These are phyloP conservation scores for Erodium trifolium DNA, from an alignment of 441 rosid species.

Conservation along the genomic window DNA sequence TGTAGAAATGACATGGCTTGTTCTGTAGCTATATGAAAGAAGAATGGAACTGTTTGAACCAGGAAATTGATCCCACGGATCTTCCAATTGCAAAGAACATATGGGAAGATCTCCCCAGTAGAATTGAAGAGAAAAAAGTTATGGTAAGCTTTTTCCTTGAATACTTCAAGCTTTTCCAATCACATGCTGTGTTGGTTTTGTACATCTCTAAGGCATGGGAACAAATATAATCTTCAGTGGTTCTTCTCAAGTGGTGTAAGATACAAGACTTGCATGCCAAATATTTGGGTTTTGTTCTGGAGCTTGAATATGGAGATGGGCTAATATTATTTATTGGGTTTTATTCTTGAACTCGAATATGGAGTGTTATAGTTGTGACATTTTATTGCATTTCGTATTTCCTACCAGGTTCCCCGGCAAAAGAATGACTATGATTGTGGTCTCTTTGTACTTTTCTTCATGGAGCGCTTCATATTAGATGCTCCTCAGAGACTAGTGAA, in stretches of 20 bases:
- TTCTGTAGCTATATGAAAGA: constrained; percentile 51
- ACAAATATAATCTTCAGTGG: background rate
- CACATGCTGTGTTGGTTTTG: too few relatives aligned
- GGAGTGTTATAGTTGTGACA: too few relatives aligned
- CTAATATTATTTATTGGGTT: background rate
- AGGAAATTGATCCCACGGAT: constrained; percentile 39
- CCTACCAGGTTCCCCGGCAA: constrained; percentile 83
- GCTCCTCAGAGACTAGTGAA: constrained; percentile 77
- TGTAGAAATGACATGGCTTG: background rate
- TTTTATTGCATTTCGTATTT: background rate
- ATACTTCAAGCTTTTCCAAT: too few relatives aligned
- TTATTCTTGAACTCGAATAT: background rate
- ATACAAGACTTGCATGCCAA: too few relatives aligned
- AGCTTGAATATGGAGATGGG: background rate
- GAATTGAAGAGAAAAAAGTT: constrained; percentile 39
- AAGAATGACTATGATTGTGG: constrained; percentile 92
- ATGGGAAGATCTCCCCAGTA: constrained; percentile 52
- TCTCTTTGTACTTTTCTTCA: constrained; percentile 76
- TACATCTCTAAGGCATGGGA: background rate
- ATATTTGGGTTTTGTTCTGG: too few relatives aligned
- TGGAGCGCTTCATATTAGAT: constrained; percentile 74
- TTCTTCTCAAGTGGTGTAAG: background rate
- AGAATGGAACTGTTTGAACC: constrained; percentile 67
- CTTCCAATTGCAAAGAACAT: constrained; percentile 47
- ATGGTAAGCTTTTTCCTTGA: constrained; percentile 24